Evolutionary conservation across 768 basidiomycete genomes (phyloP).

Genomic region (Mycena belliarum): DNA sequence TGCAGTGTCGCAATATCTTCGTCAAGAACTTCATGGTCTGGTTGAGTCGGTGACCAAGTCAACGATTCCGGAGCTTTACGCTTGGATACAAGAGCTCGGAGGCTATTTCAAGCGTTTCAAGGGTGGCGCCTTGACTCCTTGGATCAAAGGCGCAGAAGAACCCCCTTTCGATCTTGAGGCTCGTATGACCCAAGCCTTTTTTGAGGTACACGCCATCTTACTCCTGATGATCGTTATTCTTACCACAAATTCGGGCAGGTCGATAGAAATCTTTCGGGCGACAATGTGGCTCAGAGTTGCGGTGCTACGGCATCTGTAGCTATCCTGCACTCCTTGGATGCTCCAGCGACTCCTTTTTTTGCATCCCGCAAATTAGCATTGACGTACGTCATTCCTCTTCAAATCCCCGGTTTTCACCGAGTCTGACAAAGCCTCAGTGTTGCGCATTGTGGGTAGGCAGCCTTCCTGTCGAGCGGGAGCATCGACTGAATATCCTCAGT

Average conservation of each 20-base stretch:
- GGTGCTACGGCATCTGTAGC: constrained; percentile 93
- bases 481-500: constrained; percentile 38
- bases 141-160: constrained; percentile 45
- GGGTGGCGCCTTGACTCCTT: constrained; percentile 77
- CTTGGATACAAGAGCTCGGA: constrained; percentile 76
- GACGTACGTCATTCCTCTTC: constrained; percentile 40
- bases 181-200: constrained; percentile 83
- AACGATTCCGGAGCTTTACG: constrained; percentile 72
- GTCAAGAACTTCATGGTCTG: constrained; percentile 81
- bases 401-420: not conserved
- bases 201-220: constrained; percentile 60
- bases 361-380: constrained; percentile 71
- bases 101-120: constrained; percentile 91
- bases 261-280: constrained; percentile 71
- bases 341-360: constrained; percentile 81
- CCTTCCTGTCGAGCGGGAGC: not conserved
- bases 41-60: constrained; percentile 78
- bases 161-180: constrained; percentile 74
- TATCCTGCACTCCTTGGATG: constrained; percentile 87
- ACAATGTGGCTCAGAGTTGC: constrained; percentile 68
- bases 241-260: constrained; percentile 45
- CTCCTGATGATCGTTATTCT: not conserved
- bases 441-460: constrained; percentile 84
- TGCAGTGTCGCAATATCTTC: constrained; percentile 83
- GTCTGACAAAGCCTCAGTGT: constrained; percentile 40